Evolutionary conservation across 257 asterid species (phyloP).

Genomic region (Fraxinus anomala): DNA sequence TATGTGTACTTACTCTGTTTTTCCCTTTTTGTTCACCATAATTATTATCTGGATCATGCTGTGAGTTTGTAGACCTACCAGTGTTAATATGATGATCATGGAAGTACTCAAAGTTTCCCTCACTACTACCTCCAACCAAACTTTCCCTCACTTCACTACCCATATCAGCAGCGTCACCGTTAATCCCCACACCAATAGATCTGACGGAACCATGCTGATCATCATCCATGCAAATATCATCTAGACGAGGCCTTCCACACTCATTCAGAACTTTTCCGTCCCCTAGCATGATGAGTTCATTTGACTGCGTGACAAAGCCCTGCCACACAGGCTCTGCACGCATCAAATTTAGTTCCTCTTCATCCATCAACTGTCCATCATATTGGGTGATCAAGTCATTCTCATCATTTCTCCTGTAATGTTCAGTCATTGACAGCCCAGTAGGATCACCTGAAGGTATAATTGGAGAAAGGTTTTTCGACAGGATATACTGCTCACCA

Average conservation of each 20-base stretch:
- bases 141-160: conserved; percentile 89
- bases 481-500: conserved; percentile 71
- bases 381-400: conserved; percentile 63
- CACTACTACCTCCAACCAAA: conserved; percentile 90
- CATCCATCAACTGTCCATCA: conserved; percentile 92
- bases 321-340: conserved; percentile 90
- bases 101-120: conserved; percentile 78
- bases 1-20: conserved; percentile 42
- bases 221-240: conserved; percentile 75
- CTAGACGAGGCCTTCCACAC: conserved; percentile 61
- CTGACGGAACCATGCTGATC: conserved; percentile 95
- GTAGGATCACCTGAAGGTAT: conserved; percentile 54
- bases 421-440: conserved; percentile 48
- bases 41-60: conserved; percentile 48
- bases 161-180: conserved; percentile 86
- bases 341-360: conserved; percentile 78
- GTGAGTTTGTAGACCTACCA: conserved; percentile 46
- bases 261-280: conserved; percentile 60
- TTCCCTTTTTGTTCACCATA: conserved; percentile 47
- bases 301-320: conserved; percentile 80
- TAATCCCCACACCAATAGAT: conserved; percentile 97
- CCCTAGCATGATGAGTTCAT: conserved; percentile 72
- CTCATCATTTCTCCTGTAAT: conserved; percentile 48
- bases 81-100: conserved; percentile 53
- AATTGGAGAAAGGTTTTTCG: conserved; percentile 58